phyloP scores from a whole-genome alignment of 2,329 filamentous ascomycete species.

The Rugonectria rugulosa region DNA sequence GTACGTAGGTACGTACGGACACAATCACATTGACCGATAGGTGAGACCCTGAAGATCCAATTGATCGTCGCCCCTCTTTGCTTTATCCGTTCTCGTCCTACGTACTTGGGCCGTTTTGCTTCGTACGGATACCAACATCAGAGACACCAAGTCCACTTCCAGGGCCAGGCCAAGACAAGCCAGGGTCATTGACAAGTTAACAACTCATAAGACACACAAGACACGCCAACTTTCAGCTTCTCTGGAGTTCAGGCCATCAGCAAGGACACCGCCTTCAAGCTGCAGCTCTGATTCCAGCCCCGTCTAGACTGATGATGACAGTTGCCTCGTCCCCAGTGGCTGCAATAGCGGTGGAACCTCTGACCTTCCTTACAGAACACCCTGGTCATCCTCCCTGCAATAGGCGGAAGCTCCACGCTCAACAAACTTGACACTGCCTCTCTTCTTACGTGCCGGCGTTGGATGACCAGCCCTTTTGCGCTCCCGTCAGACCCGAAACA shows the following conservation, averaged over 20 bases:
- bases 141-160: not conserved
- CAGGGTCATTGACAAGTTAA: no score
- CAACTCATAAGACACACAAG: no score
- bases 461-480: conserved; percentile 7
- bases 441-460: conserved; percentile 1
- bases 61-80: conserved; percentile 14
- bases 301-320: conserved; percentile 14
- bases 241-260: no score
- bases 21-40: not conserved
- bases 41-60: conserved; percentile 37
- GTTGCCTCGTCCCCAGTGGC: conserved; percentile 17
- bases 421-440: conserved; percentile 23
- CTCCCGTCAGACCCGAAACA: conserved; percentile 20
- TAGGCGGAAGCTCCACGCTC: conserved; percentile 14
- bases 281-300: no score
- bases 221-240: no score
- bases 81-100: not conserved
- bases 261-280: no score
- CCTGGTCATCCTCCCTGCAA: conserved; percentile 6
- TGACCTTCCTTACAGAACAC: conserved; percentile 4
- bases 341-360: conserved; percentile 9
- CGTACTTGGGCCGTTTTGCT: not conserved
- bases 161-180: not conserved
- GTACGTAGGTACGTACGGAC: not conserved
- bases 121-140: not conserved